Evolutionary conservation across 1,284 basidiomycete species (phyloP).

Genomic region (Farysia itapuensis): DNA sequence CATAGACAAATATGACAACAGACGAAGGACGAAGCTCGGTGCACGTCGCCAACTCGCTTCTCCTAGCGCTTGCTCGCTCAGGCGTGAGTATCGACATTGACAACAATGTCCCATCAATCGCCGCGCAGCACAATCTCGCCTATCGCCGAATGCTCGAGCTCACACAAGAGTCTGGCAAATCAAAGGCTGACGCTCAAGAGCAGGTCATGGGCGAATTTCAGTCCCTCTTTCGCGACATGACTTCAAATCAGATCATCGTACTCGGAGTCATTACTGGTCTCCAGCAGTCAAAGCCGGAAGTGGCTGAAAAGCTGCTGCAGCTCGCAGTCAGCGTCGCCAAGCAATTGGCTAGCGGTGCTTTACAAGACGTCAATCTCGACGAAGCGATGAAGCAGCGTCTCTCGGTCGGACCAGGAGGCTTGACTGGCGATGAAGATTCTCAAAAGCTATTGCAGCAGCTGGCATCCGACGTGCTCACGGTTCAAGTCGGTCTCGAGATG

Average conservation of each 20-base stretch:
- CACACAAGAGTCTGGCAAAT: background rate
- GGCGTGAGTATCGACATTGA: slow-evolving; percentile 12
- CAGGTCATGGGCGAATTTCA: slow-evolving; percentile 8
- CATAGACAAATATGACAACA: slow-evolving; percentile 3
- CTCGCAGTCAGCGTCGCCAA: slow-evolving; percentile 1
- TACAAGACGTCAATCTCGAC: slow-evolving; percentile 3
- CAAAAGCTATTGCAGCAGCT: slow-evolving; percentile 6
- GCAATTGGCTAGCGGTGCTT: slow-evolving; percentile 5
- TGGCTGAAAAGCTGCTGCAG: slow-evolving; percentile 5
- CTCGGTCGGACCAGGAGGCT: slow-evolving; percentile 1
- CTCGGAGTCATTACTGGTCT: slow-evolving; percentile 1
- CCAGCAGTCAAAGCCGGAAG: background rate
- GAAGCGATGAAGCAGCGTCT: slow-evolving; percentile 1
- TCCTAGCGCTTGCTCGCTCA: slow-evolving; percentile 4
- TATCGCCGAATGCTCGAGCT: slow-evolving; percentile 17
- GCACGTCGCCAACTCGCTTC: slow-evolving; percentile 15
- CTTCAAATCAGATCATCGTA: slow-evolving; percentile 22
- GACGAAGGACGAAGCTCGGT: slow-evolving; percentile 1
- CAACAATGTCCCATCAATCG: slow-evolving; percentile 18
- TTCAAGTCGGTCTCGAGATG: slow-evolving; percentile 16
- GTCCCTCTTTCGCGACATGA: slow-evolving; percentile 19
- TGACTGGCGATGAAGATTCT: slow-evolving; percentile 2
- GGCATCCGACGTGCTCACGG: slow-evolving; percentile 16
- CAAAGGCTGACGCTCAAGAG: background rate
- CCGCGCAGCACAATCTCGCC: slow-evolving; percentile 12